phyloP scores from a whole-genome alignment of 768 basidiomycete species.

The Boletus sp. region DNA sequence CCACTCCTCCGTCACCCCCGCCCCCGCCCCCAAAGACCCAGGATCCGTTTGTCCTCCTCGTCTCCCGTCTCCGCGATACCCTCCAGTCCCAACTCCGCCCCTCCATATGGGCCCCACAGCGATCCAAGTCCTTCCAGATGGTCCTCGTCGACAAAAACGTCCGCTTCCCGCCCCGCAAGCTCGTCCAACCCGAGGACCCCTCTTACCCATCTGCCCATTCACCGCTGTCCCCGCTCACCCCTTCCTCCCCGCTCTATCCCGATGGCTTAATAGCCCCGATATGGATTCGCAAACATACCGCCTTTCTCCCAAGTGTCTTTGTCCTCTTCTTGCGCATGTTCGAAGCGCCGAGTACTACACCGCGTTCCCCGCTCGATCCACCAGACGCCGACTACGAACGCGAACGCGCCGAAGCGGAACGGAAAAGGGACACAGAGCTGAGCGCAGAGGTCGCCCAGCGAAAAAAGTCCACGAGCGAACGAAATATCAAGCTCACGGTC shows the following conservation, averaged over 20 bases:
- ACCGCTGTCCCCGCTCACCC: constrained; percentile 88
- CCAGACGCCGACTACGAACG: constrained; percentile 52
- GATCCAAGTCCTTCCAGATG: constrained; percentile 72
- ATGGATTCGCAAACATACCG: constrained; percentile 95
- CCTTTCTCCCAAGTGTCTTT: constrained; percentile 89
- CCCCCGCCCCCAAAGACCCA: constrained; percentile 34
- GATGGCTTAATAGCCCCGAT: constrained; percentile 97
- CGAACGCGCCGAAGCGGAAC: constrained; percentile 65
- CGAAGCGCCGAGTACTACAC: constrained; percentile 51
- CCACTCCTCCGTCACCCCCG: not conserved
- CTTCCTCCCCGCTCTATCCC: constrained; percentile 85
- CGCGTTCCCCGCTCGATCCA: constrained; percentile 52
- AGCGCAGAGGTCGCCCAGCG: constrained; percentile 74
- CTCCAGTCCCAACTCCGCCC: constrained; percentile 61
- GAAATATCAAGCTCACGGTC: constrained; percentile 91
- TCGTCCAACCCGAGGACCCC: constrained; percentile 55
- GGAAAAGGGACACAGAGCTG: constrained; percentile 68
- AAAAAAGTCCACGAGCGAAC: constrained; percentile 76
- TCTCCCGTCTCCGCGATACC: constrained; percentile 62
- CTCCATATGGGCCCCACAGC: constrained; percentile 71
- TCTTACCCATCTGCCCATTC: constrained; percentile 67
- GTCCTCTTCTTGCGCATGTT: constrained; percentile 85
- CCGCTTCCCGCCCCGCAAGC: constrained; percentile 85
- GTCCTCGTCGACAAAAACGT: constrained; percentile 80
- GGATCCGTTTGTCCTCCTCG: constrained; percentile 62